Evolutionary conservation across 345 rosid genomes (phyloP), one percentile per base, ranked within the genome.

Genomic region (Pseudoturritis turrita): DNA sequence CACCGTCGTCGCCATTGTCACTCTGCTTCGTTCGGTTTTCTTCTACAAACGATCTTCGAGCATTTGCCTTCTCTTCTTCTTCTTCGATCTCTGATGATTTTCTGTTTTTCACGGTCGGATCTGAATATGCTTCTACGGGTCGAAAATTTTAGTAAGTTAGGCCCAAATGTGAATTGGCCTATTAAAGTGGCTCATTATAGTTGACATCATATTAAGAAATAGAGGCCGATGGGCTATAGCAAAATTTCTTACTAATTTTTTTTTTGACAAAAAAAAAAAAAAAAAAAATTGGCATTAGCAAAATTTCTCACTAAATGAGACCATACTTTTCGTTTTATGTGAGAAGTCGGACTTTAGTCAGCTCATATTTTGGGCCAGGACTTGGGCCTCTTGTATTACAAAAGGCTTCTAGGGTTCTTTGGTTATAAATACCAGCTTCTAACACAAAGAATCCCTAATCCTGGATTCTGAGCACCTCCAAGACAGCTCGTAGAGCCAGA

Each of bases 1-100:
- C 64, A 75, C 86, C 71, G 84, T 79, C 73, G 75, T 55, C 1
- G 71, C 71, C 79, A 76, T 70, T 28, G 28, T 39, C 23, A n/a
- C 53, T 62, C 58, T 62, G 36, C 35, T 31, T 61, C 62, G 39
- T 45, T 63, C 10, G 25, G 8, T 0, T 49, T 21, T 49, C 79
- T 63, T 54, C 52, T 66, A 74, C 23, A 15, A 58, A 74, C 39
- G 67, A 39, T 4, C 45, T 54, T 11, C 11, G 13, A 22, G 15
- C 72, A 56, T 75, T 68, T 52, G 49, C 41, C 15, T 46, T 28
- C 65, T 21, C 19, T 23, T 39, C 60, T 36, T 35, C 78, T 51
- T 66, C 62, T 68, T 4, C 65, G 75, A 75, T 75, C 65, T 45
- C 75, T 25, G 52, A 19, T 62, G 54, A 62, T 61, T 57, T 36